phyloP scores from a whole-genome alignment of 148 eudicot species.

The Silene uniflora region DNA sequence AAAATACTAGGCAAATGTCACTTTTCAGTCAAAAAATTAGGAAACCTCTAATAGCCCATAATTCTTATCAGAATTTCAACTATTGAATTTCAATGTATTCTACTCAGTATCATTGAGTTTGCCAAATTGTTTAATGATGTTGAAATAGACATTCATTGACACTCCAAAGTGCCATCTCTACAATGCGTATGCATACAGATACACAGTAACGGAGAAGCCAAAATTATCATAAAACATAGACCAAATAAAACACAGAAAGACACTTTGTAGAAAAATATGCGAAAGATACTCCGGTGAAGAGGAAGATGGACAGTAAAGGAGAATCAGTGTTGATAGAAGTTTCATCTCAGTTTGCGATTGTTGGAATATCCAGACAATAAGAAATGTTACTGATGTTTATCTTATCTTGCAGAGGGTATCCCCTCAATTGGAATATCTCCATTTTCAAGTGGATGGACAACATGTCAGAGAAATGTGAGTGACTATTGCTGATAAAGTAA shows the following conservation, averaged over 20 bases:
- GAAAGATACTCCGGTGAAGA: background rate
- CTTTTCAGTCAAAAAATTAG: too few relatives aligned
- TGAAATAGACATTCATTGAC: too few relatives aligned
- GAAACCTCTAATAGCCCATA: too few relatives aligned
- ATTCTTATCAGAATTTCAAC: too few relatives aligned
- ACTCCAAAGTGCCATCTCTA: background rate
- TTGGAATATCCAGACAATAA: background rate
- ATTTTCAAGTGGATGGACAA: slow-evolving; percentile 95
- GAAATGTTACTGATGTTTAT: slow-evolving; percentile 6
- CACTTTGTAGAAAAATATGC: background rate
- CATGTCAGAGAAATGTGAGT: slow-evolving; percentile 72
- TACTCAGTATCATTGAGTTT: too few relatives aligned
- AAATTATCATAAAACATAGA: background rate
- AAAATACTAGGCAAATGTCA: too few relatives aligned
- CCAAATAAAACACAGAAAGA: background rate
- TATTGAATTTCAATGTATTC: too few relatives aligned
- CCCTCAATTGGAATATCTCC: slow-evolving; percentile 95
- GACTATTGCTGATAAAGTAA: slow-evolving; percentile 12
- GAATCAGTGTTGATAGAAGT: background rate
- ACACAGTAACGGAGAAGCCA: background rate
- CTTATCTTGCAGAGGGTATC: slow-evolving; percentile 75
- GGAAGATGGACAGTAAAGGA: too few relatives aligned
- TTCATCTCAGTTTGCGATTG: background rate
- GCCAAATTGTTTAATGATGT: too few relatives aligned
- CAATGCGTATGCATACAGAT: background rate